phyloP scores from a whole-genome alignment of 2,329 filamentous ascomycete genomes.

The Arthrobotrys sphaeroides region DNA sequence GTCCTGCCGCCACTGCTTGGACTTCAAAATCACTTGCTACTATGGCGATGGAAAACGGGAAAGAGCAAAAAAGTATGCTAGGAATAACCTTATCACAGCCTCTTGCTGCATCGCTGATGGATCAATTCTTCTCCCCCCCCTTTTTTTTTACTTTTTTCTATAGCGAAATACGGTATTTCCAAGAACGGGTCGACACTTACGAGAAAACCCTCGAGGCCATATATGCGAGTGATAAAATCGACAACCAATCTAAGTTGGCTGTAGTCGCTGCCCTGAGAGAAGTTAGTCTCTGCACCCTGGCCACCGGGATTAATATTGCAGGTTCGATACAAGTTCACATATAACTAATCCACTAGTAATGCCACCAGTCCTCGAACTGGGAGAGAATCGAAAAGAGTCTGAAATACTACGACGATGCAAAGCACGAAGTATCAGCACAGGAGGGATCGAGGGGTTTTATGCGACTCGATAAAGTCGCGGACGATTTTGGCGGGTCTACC shows the following conservation, averaged over 20 bases:
- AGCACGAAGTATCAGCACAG: conserved; percentile 25
- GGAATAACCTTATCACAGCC: background rate
- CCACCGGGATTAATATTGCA: background rate
- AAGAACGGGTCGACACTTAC: conserved; percentile 54
- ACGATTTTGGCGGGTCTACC: conserved; percentile 40
- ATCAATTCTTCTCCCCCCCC: too few relatives aligned
- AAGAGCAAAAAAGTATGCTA: conserved; percentile 54
- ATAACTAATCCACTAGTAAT: background rate
- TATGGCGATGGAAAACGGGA: conserved; percentile 57
- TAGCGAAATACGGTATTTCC: conserved; percentile 45
- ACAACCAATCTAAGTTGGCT: conserved; percentile 24
- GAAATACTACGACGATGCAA: conserved; percentile 21
- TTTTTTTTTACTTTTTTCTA: background rate
- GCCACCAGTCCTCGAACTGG: conserved; percentile 38
- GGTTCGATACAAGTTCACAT: background rate
- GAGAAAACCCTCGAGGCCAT: conserved; percentile 44
- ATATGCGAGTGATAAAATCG: conserved; percentile 54
- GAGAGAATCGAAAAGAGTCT: conserved; percentile 27
- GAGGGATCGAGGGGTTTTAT: conserved; percentile 42
- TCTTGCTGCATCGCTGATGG: conserved; percentile 1
- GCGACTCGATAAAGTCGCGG: conserved; percentile 44
- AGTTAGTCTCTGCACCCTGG: background rate
- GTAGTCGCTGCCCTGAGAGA: conserved; percentile 31
- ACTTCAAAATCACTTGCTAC: conserved; percentile 56
- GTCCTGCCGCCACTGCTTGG: conserved; percentile 57